Evolutionary conservation across 2,329 filamentous ascomycete species (phyloP).

Genomic region (Fusarium oligoseptatum): DNA sequence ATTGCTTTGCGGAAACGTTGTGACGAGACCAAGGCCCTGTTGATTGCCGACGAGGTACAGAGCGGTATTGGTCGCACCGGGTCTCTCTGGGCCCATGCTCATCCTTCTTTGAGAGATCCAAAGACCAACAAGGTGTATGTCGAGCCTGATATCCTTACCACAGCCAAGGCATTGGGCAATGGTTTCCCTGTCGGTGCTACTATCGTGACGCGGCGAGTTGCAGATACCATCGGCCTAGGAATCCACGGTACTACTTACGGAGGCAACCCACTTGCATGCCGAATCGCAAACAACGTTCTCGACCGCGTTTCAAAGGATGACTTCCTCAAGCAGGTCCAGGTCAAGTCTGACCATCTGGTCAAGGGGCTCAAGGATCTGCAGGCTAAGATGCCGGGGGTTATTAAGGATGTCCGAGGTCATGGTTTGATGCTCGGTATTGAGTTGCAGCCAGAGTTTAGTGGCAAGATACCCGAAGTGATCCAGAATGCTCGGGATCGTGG

Average conservation of each 20-base stretch:
- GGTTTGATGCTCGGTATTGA: constrained; percentile 4
- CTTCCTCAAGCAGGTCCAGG: constrained; percentile 1
- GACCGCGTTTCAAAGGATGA: not conserved
- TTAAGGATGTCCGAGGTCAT: constrained; percentile 7
- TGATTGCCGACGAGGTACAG: constrained; percentile 9
- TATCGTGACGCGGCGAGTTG: constrained; percentile 4
- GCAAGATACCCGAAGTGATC: constrained; percentile 4
- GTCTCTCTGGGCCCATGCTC: constrained; percentile 12
- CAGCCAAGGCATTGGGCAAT: constrained; percentile 9
- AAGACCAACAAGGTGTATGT: constrained; percentile 10
- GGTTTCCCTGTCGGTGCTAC: constrained; percentile 10
- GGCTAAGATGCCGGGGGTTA: not conserved
- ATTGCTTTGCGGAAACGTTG: constrained; percentile 2
- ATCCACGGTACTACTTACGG: constrained; percentile 11
- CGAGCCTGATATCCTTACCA: constrained; percentile 10
- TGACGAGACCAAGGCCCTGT: constrained; percentile 4
- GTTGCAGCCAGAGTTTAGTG: not conserved
- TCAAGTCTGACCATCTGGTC: not conserved
- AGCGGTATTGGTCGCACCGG: not conserved
- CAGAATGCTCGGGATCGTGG: not conserved
- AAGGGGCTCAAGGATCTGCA: constrained; percentile 4
- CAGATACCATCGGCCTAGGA: constrained; percentile 5
- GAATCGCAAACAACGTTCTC: constrained; percentile 8
- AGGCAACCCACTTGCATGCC: constrained; percentile 11
- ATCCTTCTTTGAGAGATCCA: constrained; percentile 2